These are phyloP conservation scores for Trifolium dubium DNA, from an alignment of 306 rosid species.

Conservation along the genomic window DNA sequence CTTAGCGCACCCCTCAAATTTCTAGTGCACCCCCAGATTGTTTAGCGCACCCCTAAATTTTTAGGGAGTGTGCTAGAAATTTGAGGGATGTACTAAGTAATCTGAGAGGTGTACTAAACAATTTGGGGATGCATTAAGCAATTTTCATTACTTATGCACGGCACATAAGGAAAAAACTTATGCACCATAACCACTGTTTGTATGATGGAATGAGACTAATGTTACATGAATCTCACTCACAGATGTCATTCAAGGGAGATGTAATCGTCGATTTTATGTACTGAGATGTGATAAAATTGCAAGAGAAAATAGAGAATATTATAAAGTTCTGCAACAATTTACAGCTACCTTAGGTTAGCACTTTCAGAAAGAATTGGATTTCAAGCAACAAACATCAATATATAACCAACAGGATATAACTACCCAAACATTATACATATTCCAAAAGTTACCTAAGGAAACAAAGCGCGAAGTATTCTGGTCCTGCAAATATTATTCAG, in stretches of 20 bases:
- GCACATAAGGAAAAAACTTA: too few relatives aligned
- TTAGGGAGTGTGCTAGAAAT: too few relatives aligned
- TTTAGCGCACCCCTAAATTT: too few relatives aligned
- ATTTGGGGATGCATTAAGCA: too few relatives aligned
- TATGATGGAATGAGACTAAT: too few relatives aligned
- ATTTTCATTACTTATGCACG: too few relatives aligned
- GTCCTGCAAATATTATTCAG: conserved; percentile 23
- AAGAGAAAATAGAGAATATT: conserved; percentile 1
- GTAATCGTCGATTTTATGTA: background rate
- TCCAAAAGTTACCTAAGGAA: conserved; percentile 27
- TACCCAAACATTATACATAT: conserved; percentile 40
- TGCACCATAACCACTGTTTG: too few relatives aligned
- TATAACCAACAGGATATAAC: conserved; percentile 39
- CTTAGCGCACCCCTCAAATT: too few relatives aligned
- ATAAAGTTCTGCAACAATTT: background rate
- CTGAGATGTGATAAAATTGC: background rate
- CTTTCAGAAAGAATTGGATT: conserved; percentile 16
- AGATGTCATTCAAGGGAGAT: background rate
- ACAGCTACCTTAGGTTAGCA: conserved; percentile 15
- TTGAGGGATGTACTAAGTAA: too few relatives aligned
- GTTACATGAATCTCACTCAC: too few relatives aligned
- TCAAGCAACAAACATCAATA: conserved; percentile 12
- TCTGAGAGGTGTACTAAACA: too few relatives aligned
- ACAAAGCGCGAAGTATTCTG: conserved; percentile 29
- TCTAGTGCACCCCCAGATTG: too few relatives aligned